A percentile compares a stretch with the other conserved stretches of the same genome.
These are phyloP conservation scores for Aegilops sharonensis DNA, from an alignment of 176 grass and related monocot species.

Conservation along the genomic window DNA sequence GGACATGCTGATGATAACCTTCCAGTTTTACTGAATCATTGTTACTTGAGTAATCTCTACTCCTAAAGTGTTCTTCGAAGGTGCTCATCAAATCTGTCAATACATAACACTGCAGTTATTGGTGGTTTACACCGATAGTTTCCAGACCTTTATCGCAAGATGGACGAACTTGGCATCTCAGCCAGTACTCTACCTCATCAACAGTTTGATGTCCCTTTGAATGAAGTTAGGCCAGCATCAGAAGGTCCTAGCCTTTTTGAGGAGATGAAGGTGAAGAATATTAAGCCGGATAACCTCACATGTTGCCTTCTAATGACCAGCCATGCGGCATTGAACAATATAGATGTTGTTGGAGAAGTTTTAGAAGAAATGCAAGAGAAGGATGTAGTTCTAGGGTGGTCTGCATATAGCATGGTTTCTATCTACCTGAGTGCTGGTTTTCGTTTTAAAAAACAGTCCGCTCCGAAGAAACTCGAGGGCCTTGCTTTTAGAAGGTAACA, in stretches of 20 bases:
- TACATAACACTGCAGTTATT: too few relatives aligned
- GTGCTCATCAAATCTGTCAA: too few relatives aligned
- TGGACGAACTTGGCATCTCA: conserved; percentile 10
- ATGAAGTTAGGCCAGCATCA: conserved; percentile 44
- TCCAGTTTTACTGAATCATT: too few relatives aligned
- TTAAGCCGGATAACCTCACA: conserved; percentile 50
- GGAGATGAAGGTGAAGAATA: conserved; percentile 57
- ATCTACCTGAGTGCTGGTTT: conserved; percentile 53
- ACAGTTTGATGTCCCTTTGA: conserved; percentile 66
- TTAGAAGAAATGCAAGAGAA: conserved; percentile 45
- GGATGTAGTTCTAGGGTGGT: conserved; percentile 36
- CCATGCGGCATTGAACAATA: conserved; percentile 43
- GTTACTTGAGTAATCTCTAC: too few relatives aligned
- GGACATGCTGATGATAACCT: too few relatives aligned
- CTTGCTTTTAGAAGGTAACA: neutral
- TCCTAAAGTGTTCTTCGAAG: too few relatives aligned
- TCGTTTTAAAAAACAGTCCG: conserved; percentile 34
- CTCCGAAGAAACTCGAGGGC: conserved; percentile 54
- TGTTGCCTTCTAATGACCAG: conserved; percentile 62
- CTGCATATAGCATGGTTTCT: conserved; percentile 52
- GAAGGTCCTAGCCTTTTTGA: conserved; percentile 40
- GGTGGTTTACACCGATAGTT: too few relatives aligned
- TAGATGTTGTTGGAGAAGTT: conserved; percentile 53
- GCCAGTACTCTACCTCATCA: conserved; percentile 12
- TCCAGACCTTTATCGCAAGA: too few relatives aligned